phyloP scores from a whole-genome alignment of 73 alveolate genomes.

The Tetrahymena borealis region DNA sequence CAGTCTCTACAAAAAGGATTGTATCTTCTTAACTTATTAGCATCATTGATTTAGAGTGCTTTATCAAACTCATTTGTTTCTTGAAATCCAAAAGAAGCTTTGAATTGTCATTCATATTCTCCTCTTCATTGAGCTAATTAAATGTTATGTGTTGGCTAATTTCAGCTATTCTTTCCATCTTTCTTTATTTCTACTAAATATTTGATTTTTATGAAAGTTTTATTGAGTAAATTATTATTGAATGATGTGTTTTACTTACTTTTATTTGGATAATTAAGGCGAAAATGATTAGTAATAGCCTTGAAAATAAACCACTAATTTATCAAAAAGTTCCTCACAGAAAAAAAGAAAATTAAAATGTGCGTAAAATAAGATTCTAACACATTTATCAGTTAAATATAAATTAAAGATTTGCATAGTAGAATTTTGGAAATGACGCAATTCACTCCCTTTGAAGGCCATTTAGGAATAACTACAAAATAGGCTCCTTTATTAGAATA shows the following conservation, averaged over 20 bases:
- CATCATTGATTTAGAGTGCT: neutral
- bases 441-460: neutral
- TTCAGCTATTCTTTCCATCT: neutral
- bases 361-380: neutral
- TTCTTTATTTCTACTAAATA: neutral
- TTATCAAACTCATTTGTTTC: neutral
- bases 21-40: neutral
- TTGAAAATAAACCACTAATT: neutral
- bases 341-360: neutral
- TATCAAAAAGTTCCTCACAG: neutral
- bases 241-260: neutral
- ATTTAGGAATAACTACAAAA: neutral
- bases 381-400: neutral
- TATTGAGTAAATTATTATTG: neutral
- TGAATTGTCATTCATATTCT: neutral
- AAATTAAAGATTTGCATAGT: neutral
- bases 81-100: neutral
- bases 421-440: neutral
- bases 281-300: neutral
- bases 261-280: neutral
- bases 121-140: neutral
- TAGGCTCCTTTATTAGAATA: neutral
- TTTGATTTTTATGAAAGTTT: neutral
- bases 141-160: neutral
- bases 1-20: neutral